Base-by-base conservation (phyloP, 352 stramenopile species). In the Phytopythium oedochilum region DNA sequence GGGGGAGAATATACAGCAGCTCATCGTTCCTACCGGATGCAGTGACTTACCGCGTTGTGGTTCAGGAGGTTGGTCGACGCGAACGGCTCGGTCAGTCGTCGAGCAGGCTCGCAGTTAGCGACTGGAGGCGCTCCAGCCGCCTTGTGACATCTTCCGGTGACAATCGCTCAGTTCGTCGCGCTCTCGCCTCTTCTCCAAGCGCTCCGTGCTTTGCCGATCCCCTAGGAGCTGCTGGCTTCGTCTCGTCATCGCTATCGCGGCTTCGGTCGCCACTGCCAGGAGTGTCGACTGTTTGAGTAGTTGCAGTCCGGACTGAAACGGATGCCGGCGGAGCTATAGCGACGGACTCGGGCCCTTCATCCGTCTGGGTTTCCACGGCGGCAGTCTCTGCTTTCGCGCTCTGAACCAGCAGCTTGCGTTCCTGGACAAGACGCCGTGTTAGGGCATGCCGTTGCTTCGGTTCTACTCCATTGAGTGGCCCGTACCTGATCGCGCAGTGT, bases 81-180 rank as follows among this genome's bases (percentile, higher is more conserved):
- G 12, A 5, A 20, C 18, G 3, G 29, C n/a, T 11, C 34, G 5
- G 31, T 28, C 34, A 88, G 29, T 89, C 74, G 1, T 66, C 70
- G 18, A 89, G 40, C 22, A 89, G 63, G 32, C 72, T 85, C 28
- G 77, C 73, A 2, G 74, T 86, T 32, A 89, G 63, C 5, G 63
- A 75, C 39, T 89, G 74, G 55, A 89, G 52, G 28, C 83, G 69
- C 36, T 73, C 59, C 35, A 89, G 50, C 0, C 76, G 70, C 48
- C 59, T 36, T 51, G 56, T 68, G 28, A 83, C 60, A 39, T 75
- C 67, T 25, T 69, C 42, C 18, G 62, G 43, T 20, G 66, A 59
- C 35, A 68, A 32, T 49, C 60, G 35, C 47, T 44, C 18, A 49
- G 45, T 58, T 6, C 36, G 52, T 7, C 29, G 11, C 14, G 25